Conservation (phyloP, 306 rosid species). For the Sindora glabra region DNA sequence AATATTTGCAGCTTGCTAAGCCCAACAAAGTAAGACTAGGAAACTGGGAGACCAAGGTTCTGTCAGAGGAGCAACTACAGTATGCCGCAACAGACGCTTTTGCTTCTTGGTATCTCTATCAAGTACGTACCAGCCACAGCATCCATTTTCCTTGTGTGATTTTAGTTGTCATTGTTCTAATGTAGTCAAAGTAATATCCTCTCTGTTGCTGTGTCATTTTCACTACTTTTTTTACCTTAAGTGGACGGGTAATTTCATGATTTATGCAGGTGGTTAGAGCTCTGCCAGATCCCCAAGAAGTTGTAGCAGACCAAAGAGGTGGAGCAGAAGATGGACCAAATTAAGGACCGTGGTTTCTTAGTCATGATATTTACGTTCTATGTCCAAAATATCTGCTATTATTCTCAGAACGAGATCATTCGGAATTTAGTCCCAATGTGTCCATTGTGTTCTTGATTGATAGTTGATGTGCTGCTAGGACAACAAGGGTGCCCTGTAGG, state of each 20-base stretch:
- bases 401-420: too few relatives aligned
- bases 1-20: slow-evolving; percentile 61
- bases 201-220: background rate
- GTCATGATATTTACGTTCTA: too few relatives aligned
- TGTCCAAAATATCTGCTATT: too few relatives aligned
- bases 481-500: too few relatives aligned
- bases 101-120: slow-evolving; percentile 72
- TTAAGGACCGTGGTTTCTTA: slow-evolving; percentile 8
- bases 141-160: background rate
- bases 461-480: too few relatives aligned
- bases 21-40: slow-evolving; percentile 54
- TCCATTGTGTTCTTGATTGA: too few relatives aligned
- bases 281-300: slow-evolving; percentile 42
- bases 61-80: slow-evolving; percentile 59
- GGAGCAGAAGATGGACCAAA: slow-evolving; percentile 12
- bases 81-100: slow-evolving; percentile 94
- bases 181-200: background rate
- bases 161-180: background rate
- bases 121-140: slow-evolving; percentile 34
- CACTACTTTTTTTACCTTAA: background rate
- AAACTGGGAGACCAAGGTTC: slow-evolving; percentile 66
- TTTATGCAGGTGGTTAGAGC: slow-evolving; percentile 43
- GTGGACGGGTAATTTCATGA: background rate
- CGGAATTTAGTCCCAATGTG: too few relatives aligned
- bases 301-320: background rate